These are phyloP conservation scores for Colletotrichum melonis DNA, from an alignment of 2,329 filamentous ascomycete species.

Conservation along the genomic window DNA sequence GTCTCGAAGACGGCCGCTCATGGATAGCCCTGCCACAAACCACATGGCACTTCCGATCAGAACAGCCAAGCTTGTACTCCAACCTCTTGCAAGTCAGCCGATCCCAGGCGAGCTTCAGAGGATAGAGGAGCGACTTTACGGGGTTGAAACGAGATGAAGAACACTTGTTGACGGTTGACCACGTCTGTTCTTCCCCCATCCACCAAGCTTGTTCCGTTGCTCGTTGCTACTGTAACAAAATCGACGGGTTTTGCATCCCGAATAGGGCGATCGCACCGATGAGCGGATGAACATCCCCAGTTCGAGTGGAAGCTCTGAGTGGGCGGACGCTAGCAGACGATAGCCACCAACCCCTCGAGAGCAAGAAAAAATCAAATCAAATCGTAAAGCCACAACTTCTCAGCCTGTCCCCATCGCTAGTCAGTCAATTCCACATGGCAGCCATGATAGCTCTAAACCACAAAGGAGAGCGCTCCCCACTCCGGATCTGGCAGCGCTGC, in stretches of 20 bases:
- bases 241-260: neutral
- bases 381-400: neutral
- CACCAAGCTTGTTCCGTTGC: neutral
- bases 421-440: constrained; percentile 35
- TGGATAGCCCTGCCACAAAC: constrained; percentile 18
- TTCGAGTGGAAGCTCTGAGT: neutral
- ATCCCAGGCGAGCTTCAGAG: neutral
- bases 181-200: neutral
- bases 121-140: neutral
- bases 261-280: constrained; percentile 15
- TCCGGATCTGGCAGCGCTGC: constrained; percentile 29
- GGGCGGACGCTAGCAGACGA: constrained; percentile 1
- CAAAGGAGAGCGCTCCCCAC: constrained; percentile 26
- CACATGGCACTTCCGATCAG: constrained; percentile 30
- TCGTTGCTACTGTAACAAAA: constrained; percentile 14
- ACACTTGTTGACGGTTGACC: neutral
- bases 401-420: constrained; percentile 15
- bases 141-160: neutral
- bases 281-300: neutral
- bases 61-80: neutral
- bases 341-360: neutral
- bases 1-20: constrained; percentile 18
- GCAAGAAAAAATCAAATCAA: neutral
- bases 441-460: constrained; percentile 33
- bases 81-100: neutral